Base-by-base conservation (phyloP, 495 filamentous ascomycete species). In the Pseudoneurospora amorphoporcata region DNA sequence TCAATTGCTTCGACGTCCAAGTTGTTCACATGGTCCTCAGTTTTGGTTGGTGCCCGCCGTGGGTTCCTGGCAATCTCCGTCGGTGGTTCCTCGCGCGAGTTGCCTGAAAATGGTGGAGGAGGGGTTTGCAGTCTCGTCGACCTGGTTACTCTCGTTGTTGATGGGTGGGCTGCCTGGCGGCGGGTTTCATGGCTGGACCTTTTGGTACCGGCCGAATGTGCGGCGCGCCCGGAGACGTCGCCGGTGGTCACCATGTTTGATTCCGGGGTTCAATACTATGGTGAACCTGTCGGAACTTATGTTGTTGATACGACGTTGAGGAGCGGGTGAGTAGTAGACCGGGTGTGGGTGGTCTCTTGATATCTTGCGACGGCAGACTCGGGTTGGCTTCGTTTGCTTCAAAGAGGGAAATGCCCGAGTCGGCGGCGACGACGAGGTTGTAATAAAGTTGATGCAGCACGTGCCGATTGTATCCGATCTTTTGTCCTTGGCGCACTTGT, bases 1-100 rank as follows among this genome's bases (percentile, higher is more conserved):
- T 81, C 71, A 68, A 80, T 74, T 69, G 79, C 75, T 38, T 84
- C 83, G 7, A 79, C 76, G 65, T 85, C 82, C 40, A 85, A 70
- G 9, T 69, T 72, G 69, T 73, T 72, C 14, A 75, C 69, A 38
- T 76, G 77, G 19, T 70, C 71, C 35, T 81, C 82, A 37, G 73
- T 68, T 29, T 72, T 45, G 38, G 80, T 78, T 32, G 74, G 75
- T 68, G 81, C 78, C 39, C 73, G 77, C 39, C 73, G 77, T 37
- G 76, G 68, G 71, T 74, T 78, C 41, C 78, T 73, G 58, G 68
- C 74, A 76, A 69, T 74, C 65, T 77, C 77, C 19, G 75, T 80
- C 72, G 71, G 77, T 81, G 77, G 72, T 70, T 84, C 82, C 10
- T 82, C 68, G 8, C 76, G 79, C 29, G 74, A 76, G 40, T 81